Evolutionary conservation across 495 filamentous ascomycete species (phyloP), one percentile per base, ranked within the genome.

Genomic region (Elasticomyces elasticus): DNA sequence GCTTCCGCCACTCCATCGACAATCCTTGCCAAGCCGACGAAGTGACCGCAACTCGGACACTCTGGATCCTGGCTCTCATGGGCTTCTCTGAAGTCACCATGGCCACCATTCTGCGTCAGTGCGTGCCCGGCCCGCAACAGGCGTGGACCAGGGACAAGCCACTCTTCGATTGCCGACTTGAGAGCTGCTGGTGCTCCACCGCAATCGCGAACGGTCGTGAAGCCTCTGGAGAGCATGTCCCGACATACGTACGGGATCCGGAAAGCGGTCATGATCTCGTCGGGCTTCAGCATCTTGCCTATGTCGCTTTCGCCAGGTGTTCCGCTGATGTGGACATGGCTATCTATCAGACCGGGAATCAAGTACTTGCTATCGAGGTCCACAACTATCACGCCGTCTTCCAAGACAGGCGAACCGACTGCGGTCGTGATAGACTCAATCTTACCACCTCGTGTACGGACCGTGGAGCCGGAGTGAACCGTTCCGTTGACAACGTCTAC

Each of bases 1-100:
- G 73, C 76, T 40, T 72, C 74, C 0, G 72, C 56, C 1, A 75
- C 74, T 2, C 76, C 76, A 50, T 79, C 72, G 47, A 67, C 71
- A 0, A 77, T 27, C 6, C 72, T 63, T 0, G 67, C 70, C 2
- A 67, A 54, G 74, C 49, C 45, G 59, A 13, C 60, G 10, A 62
- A 61, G 13, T 58, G 59, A 1, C 69, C 67, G 2, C 69, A 70
- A n/a, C n/a, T n/a, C n/a, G n/a, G n/a, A n/a, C n/a, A n/a, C n/a
- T n/a, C n/a, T n/a, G n/a, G n/a, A 41, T 69, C 72, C 60, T 72
- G 72, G 17, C 67, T 59, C 9, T 50, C 46, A 58, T 37, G 31
- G 10, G 31, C 37, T 17, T 63, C 55, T 23, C 73, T 68, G 22
- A 68, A 59, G 61, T 79, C 76, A 0, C 70, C 76, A 53, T 79